Base-by-base conservation (phyloP, 768 basidiomycete genomes). In the Crassisporium funariophilum region DNA sequence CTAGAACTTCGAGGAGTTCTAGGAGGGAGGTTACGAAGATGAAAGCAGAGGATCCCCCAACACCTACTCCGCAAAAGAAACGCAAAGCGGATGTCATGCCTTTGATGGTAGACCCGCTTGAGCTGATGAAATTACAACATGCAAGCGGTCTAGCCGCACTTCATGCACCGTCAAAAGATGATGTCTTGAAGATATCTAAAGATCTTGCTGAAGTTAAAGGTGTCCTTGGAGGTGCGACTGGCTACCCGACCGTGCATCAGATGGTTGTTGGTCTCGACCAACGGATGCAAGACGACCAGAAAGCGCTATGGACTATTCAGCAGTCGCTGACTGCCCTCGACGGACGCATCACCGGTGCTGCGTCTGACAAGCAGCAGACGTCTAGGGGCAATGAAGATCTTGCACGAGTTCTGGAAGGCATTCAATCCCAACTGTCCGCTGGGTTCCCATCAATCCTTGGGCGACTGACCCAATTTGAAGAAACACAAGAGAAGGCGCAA, bases 341-440 rank as follows among this genome's bases (percentile, higher is more conserved):
- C 16, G 46, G 47, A 13, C 55, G 52, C 8, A 45, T 59, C 17
- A 27, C 44, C 12, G 44, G 47, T 34, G 33, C 39, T 35, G 21
- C 36, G 10, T 46, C 21, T 12, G 36, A 38, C 24, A 44, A 38
- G 11, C 20, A 12, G 11, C 29, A 29, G 17, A 27, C 15, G 21
- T 10, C n/a, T 13, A 9, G 15, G 23, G 46, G 37, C 19, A 40
- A 41, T 25, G 45, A 51, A 5, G 53, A 46, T n/a, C 55, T 74
- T 5, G 43, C 63, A 21, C 61, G 54, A 24, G 67, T 67, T 44
- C 53, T 79, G 29, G 72, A 70, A 21, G 73, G 65, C 12, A 60
- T 80, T 33, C 65, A 69, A 41, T 41, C 46, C 2, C 70, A 69
- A n/a, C 54, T 83, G 41, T 65, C 63, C 10, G 57, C 57, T 6